Evolutionary conservation across 306 rosid genomes (phyloP).

Genomic region (Pterocarpus macrocarpus): DNA sequence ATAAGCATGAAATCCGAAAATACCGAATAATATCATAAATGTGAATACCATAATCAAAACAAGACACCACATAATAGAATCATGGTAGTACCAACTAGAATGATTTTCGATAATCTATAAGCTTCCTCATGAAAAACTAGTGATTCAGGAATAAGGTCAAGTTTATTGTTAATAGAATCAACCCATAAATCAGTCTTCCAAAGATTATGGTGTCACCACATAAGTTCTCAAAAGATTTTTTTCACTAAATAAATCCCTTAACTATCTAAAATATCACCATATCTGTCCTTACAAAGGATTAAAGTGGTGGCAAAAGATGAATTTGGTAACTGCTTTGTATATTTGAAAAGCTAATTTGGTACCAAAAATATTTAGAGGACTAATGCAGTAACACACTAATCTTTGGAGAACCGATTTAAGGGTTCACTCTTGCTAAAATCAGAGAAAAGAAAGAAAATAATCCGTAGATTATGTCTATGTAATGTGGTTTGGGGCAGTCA

Average conservation of each 20-base stretch:
- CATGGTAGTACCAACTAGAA: background rate
- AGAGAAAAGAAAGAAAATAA: background rate
- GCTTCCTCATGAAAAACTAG: background rate
- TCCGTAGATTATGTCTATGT: background rate
- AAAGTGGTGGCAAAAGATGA: background rate
- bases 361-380: background rate
- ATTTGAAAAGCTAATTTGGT: background rate
- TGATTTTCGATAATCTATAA: constrained; percentile 3
- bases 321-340: background rate
- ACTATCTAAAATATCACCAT: background rate
- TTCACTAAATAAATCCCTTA: no score
- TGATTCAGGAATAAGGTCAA: background rate
- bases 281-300: background rate
- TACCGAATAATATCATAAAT: constrained; percentile 19
- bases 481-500: background rate
- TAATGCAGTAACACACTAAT: background rate
- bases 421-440: constrained; percentile 6
- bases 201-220: background rate
- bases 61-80: background rate
- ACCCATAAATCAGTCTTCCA: background rate
- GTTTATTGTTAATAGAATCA: background rate
- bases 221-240: background rate
- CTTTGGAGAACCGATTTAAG: background rate
- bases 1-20: constrained; percentile 4
- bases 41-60: background rate